Evolutionary conservation across 345 rosid species (phyloP), one percentile per base, ranked within the genome.

Genomic region (Noccaea bulbosa): DNA sequence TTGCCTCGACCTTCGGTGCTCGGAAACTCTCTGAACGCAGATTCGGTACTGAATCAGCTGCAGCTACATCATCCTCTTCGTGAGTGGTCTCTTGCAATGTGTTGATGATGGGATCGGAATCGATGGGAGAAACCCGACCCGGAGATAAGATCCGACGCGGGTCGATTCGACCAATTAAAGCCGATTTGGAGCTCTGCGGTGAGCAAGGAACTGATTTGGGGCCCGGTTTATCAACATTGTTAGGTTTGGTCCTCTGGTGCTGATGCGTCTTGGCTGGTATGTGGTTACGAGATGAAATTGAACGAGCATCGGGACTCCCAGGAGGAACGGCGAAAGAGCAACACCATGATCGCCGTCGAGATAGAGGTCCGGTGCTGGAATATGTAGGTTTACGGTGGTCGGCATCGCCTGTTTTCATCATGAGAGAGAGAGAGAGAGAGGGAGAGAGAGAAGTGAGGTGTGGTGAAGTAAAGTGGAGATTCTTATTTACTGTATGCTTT

Each of bases 41-140:
- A 11, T 80, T 78, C 11, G 81, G 69, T 43, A 46, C 4, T 0
- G 79, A 60, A 53, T 73, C 80, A 32, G 38, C 62, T 39, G 38
- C 62, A 5, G 53, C 60, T 4, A 73, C 66, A 1, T 27, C 30
- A 27, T 75, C 59, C 1, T 77, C 77, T 20, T 65, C 80, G 17
- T 65, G 69, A 55, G 50, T 54, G 17, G 64, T 34, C 9, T 81
- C 84, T 55, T 67, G 81, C 45, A 16, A 12, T 39, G 80, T 45
- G 3, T 56, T 70, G 73, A 56, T 41, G 27, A 68, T 73, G 20
- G 80, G 83, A 71, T 84, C 84, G 24, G 88, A 76, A 78, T 93
- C 98, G 39, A 93, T 89, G 2, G 98, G 97, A 11, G 97, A 93
- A 71, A 93, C 96, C 37, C 97, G 91, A 35, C 97, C 97, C 5